Evolutionary conservation across 495 filamentous ascomycete genomes (phyloP).

Genomic region (Neurospora sp.): DNA sequence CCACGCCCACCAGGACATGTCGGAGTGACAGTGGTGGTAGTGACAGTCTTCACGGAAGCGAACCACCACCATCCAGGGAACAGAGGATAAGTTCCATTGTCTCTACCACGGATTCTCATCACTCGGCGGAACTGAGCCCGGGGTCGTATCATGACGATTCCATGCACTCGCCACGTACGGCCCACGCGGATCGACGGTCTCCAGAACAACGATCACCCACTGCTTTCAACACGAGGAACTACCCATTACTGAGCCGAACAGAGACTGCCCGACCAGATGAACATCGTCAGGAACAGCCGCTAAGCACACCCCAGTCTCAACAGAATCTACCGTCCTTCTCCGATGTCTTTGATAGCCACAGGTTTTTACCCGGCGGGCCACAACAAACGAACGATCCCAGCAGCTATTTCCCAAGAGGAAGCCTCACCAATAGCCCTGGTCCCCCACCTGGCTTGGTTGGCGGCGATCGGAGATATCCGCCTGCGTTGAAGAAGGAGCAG

Average conservation of each 20-base stretch:
- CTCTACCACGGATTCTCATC: slow-evolving; percentile 26
- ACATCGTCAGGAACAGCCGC: slow-evolving; percentile 8
- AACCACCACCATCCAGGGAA: slow-evolving; percentile 31
- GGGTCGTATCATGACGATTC: slow-evolving; percentile 24
- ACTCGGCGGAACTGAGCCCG: slow-evolving; percentile 14
- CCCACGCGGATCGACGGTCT: slow-evolving; percentile 8
- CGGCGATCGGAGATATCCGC: slow-evolving; percentile 11
- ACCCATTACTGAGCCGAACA: slow-evolving; percentile 5
- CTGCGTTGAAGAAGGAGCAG: slow-evolving; percentile 28
- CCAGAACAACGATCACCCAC: slow-evolving; percentile 17
- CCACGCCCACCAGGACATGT: slow-evolving; percentile 25
- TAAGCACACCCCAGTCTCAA: slow-evolving; percentile 3
- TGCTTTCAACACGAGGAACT: slow-evolving; percentile 11
- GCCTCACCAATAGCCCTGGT: slow-evolving; percentile 8
- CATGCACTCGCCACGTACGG: slow-evolving; percentile 21
- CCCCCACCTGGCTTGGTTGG: slow-evolving; percentile 6
- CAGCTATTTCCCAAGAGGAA: slow-evolving; percentile 11
- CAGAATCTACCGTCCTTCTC: slow-evolving; percentile 24
- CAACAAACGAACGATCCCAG: slow-evolving; percentile 9
- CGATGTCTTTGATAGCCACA: slow-evolving; percentile 22
- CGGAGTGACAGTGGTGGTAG: slow-evolving; percentile 30
- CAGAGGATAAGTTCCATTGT: slow-evolving; percentile 30
- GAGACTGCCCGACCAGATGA: slow-evolving; percentile 12
- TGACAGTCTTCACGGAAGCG: slow-evolving; percentile 34
- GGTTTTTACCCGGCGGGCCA: slow-evolving; percentile 2